A percentile compares a stretch with the other conserved stretches of the same genome.
These are phyloP conservation scores for Drosera spatulata DNA, from an alignment of 179 eudicot species.

Conservation along the genomic window DNA sequence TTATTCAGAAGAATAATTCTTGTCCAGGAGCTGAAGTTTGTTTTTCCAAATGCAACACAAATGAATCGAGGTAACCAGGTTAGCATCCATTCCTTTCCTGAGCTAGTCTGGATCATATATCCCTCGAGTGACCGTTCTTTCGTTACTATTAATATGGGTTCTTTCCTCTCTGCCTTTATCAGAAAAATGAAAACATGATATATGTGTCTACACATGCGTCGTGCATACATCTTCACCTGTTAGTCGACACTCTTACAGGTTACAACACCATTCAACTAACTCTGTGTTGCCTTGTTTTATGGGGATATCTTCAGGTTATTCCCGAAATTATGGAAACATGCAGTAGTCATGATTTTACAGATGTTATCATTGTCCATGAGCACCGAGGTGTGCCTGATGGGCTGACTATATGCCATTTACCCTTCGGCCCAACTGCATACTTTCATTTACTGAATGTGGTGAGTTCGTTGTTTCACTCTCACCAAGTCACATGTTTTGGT, in stretches of 20 bases:
- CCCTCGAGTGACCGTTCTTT: too few relatives aligned
- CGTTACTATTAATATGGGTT: too few relatives aligned
- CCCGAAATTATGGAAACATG: conserved; percentile 84
- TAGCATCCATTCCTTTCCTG: conserved; percentile 11
- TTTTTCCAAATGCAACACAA: conserved; percentile 79
- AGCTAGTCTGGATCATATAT: not conserved
- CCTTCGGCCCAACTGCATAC: conserved; percentile 97
- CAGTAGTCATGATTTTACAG: conserved; percentile 78
- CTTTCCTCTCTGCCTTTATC: too few relatives aligned
- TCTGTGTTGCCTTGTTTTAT: not conserved
- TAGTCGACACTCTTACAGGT: too few relatives aligned
- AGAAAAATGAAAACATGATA: too few relatives aligned
- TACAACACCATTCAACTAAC: not conserved
- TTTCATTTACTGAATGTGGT: conserved; percentile 92
- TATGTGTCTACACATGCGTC: too few relatives aligned
- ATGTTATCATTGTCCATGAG: conserved; percentile 86
- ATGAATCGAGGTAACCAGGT: conserved; percentile 99
- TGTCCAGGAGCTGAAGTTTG: conserved; percentile 72
- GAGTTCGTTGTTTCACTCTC: conserved; percentile 16
- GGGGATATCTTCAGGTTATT: conserved; percentile 37
- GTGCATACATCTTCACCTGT: too few relatives aligned
- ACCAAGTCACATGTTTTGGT: too few relatives aligned
- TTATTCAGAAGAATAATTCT: conserved; percentile 2
- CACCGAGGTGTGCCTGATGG: conserved; percentile 98
- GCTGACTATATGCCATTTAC: conserved; percentile 70